These are phyloP conservation scores for Calocybe gangraenosa DNA, from an alignment of 768 basidiomycete species.

Conservation along the genomic window DNA sequence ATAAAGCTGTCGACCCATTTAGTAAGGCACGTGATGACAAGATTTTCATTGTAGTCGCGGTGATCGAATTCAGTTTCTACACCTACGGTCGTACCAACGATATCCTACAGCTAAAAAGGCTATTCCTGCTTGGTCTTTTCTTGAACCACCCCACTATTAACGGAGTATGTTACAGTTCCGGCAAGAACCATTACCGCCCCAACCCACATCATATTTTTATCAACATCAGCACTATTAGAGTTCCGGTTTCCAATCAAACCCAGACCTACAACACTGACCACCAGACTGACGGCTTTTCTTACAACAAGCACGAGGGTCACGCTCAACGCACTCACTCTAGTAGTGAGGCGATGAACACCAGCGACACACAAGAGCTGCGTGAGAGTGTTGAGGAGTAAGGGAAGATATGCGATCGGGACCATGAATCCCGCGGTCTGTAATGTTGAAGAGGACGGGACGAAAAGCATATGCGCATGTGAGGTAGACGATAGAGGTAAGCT, in stretches of 20 bases:
- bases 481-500: conserved; percentile 17
- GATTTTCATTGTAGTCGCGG: not conserved
- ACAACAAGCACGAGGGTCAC: conserved; percentile 81
- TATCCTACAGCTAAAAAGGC: not conserved
- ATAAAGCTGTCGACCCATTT: not conserved
- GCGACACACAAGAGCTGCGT: conserved; percentile 84
- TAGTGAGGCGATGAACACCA: conserved; percentile 84
- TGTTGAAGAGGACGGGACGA: not conserved
- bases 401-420: conserved; percentile 60
- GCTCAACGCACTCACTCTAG: conserved; percentile 66
- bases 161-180: conserved; percentile 69
- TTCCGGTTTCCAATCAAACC: conserved; percentile 18
- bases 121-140: conserved; percentile 18
- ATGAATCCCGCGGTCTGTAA: not conserved
- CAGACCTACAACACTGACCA: conserved; percentile 62
- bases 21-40: not conserved
- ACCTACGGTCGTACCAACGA: too few species aligned
- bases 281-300: conserved; percentile 72
- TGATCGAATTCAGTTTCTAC: not conserved
- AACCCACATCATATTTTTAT: conserved; percentile 54
- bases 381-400: conserved; percentile 70
- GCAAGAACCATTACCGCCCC: conserved; percentile 66
- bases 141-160: conserved; percentile 28
- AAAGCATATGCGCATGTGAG: not conserved
- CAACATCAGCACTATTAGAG: conserved; percentile 27